Evolutionary conservation across 1,284 basidiomycete genomes (phyloP), one percentile per base, ranked within the genome.

Genomic region (Pholiota adiposa): DNA sequence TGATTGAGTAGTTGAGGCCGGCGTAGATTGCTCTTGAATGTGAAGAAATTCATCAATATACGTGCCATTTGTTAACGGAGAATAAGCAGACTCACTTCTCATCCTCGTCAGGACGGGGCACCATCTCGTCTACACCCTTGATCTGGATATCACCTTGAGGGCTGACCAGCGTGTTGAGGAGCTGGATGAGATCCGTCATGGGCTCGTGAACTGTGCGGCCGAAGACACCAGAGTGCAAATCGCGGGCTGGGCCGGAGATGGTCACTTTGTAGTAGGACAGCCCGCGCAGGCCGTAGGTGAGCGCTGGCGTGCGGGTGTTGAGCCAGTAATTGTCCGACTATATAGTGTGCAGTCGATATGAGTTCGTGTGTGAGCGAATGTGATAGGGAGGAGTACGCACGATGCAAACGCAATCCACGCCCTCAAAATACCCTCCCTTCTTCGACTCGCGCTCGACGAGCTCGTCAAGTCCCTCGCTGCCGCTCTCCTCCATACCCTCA

Each of bases 401-500:
- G 69, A 99, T 98, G 81, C 97, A 99, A 63, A 97, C 92, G 66
- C 92, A 94, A 70, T 99, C 97, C 34, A 96, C 90, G 21, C 92
- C 94, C 51, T 89, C 83, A 75, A 99, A 97, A 85, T 91, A 98
- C 31, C 85, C 83, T 38, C 82, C 89, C 59, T 84, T 83, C 53
- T 82, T 77, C 60, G 89, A 89, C 79, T 98, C 95, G 52, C 81
- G 82, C 64, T 84, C 79, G 67, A 99, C 96, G 53, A 98, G 86
- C 54, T 93, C 93, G 71, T 98, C 96, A 11, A 99, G 83, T 5
- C 96, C 96, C 69, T 96, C 94, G 46, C 92, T 94, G 6, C 97
- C 97, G 67, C 85, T 92, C 80, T 99, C 97, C 76, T 99, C 97
- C 97, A 99, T 99, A 7, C 97, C 96, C 75, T 99, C 97, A 70